phyloP scores from a whole-genome alignment of 1,139 yeast species.

The Sugiyamaella pinicola region DNA sequence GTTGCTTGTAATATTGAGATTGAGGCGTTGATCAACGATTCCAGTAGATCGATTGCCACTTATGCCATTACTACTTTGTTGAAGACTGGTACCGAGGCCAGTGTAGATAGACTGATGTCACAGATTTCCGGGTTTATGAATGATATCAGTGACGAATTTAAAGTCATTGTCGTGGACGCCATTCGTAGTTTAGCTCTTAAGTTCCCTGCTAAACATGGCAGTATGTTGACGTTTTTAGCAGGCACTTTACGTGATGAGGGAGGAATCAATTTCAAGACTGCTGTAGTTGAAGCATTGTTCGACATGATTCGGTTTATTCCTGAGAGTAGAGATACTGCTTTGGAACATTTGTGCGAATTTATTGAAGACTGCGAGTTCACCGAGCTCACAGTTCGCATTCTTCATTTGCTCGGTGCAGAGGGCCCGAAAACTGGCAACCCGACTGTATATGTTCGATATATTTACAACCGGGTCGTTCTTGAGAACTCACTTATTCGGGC shows the following conservation, averaged over 20 bases:
- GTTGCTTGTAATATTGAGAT: slow-evolving; percentile 77
- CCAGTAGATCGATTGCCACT: slow-evolving; percentile 94
- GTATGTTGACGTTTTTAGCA: slow-evolving; percentile 79
- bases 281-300: slow-evolving; percentile 88
- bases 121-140: slow-evolving; percentile 89
- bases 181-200: slow-evolving; percentile 88
- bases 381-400: slow-evolving; percentile 85
- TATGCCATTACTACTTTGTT: slow-evolving; percentile 94
- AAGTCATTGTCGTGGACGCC: slow-evolving; percentile 91
- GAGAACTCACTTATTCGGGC: slow-evolving; percentile 95
- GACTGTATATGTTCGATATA: slow-evolving; percentile 89
- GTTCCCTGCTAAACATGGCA: slow-evolving; percentile 87
- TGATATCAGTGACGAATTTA: slow-evolving; percentile 95
- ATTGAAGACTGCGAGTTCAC: slow-evolving; percentile 98
- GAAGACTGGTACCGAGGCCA: slow-evolving; percentile 91
- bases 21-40: slow-evolving; percentile 82
- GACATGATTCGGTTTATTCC: slow-evolving; percentile 89
- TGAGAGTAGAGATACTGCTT: slow-evolving; percentile 79
- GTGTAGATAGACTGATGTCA: slow-evolving; percentile 84
- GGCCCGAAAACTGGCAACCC: slow-evolving; percentile 90
- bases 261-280: slow-evolving; percentile 74
- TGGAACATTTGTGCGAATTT: slow-evolving; percentile 90
- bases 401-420: slow-evolving; percentile 89
- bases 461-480: slow-evolving; percentile 92
- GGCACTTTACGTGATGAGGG: slow-evolving; percentile 92